Percentiles rank a stretch among this genome's conserved stretches.
phyloP scores from a whole-genome alignment of 164 flowering plant species.

The Warburgia ugandensis region DNA sequence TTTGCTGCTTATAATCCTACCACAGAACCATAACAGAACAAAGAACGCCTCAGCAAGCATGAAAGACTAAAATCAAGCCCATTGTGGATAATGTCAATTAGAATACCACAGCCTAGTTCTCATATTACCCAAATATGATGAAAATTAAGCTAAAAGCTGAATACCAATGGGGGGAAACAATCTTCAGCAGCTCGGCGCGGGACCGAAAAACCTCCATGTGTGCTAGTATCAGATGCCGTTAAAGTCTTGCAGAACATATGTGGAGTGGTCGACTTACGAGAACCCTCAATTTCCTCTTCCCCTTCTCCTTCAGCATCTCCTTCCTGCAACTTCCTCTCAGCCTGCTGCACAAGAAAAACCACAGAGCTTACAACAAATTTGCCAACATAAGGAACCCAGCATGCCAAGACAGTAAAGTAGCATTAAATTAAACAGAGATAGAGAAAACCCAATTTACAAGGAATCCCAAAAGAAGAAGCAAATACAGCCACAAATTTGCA shows the following conservation, averaged over 20 bases:
- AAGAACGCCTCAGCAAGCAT: background rate
- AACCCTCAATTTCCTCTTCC: conserved; percentile 42
- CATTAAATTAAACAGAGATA: no score
- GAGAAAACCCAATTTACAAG: no score
- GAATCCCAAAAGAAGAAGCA: background rate
- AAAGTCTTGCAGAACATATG: conserved; percentile 99
- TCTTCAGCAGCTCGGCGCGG: conserved; percentile 99
- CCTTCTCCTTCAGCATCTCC: conserved; percentile 32
- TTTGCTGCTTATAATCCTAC: conserved; percentile 87
- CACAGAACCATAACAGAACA: background rate
- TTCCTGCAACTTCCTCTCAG: conserved; percentile 52
- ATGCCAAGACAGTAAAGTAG: no score
- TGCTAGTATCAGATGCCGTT: conserved; percentile 97
- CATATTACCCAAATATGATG: no score
- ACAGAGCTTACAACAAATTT: no score
- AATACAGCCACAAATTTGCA: background rate
- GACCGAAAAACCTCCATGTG: conserved; percentile 99
- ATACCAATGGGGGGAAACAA: conserved; percentile 98
- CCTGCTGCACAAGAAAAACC: conserved; percentile 19
- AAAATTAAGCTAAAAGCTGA: no score
- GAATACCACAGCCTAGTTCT: no score
- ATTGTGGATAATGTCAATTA: no score
- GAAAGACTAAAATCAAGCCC: no score
- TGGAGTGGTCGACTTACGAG: conserved; percentile 50
- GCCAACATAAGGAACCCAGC: no score